Conservation (phyloP, 352 stramenopile species). For the Aphanomyces stellatus region DNA sequence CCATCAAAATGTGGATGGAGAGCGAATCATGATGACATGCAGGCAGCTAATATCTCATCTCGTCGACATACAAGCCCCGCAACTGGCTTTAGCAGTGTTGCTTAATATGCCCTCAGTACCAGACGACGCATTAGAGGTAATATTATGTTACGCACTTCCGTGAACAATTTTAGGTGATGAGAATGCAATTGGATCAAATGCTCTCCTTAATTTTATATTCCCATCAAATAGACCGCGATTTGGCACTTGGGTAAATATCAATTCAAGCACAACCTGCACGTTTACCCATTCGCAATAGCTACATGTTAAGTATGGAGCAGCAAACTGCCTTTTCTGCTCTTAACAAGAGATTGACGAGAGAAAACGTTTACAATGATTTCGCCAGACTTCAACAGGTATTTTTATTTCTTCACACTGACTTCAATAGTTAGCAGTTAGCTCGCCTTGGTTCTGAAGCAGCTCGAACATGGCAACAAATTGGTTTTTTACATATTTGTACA, state of each 20-base stretch:
- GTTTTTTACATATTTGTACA: conserved; percentile 69
- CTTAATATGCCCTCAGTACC: conserved; percentile 49
- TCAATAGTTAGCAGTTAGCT: conserved; percentile 33
- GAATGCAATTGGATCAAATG: conserved; percentile 37
- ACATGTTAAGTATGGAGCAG: conserved; percentile 73
- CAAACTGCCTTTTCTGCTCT: conserved; percentile 62
- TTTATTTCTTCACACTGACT: background rate
- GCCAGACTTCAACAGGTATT: conserved; percentile 47
- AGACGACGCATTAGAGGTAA: conserved; percentile 37
- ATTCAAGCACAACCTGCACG: background rate
- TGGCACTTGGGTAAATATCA: conserved; percentile 62
- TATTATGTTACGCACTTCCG: conserved; percentile 23
- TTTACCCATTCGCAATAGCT: conserved; percentile 21
- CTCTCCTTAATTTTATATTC: conserved; percentile 66
- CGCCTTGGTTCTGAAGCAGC: conserved; percentile 63
- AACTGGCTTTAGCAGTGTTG: conserved; percentile 51
- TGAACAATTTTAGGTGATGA: background rate
- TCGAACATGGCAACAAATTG: conserved; percentile 69
- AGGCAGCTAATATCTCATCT: conserved; percentile 3
- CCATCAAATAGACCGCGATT: conserved; percentile 53
- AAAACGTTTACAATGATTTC: conserved; percentile 78
- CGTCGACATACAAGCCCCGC: conserved; percentile 7
- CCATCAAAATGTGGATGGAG: background rate
- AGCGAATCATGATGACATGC: background rate
- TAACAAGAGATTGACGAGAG: conserved; percentile 60